Evolutionary conservation across 805 yeast species (phyloP), one percentile per base, ranked within the genome.

Genomic region (Wickerhamiella lipophila): DNA sequence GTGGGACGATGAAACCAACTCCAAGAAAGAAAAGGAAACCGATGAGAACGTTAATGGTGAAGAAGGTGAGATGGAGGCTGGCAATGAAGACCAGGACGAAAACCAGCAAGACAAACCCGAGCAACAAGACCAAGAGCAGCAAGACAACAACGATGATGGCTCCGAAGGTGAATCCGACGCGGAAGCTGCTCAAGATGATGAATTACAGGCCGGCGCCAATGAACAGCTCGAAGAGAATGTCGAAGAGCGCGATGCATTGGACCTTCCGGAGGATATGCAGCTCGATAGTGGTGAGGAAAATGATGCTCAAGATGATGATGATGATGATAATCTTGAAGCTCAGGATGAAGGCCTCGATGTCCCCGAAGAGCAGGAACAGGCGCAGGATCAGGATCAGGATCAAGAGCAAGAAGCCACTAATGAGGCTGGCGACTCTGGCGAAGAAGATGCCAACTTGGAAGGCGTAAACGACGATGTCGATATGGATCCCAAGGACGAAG

Each of bases 1-100:
- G 95, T 89, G 97, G 95, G 92, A 89, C 59, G 96, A 88, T 59
- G 87, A 89, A 11, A 74, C 78, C 50, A 86, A 80, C 13, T 76
- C 76, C 54, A 73, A 76, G 13, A 59, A 85, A 59, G 95, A 87
- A 58, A 87, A 87, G 61, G 84, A 86, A 39, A 73, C 88, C 7
- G 94, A 87, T 23, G 77, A 73, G 44, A 76, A 77, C 23, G 77
- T 77, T 19, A 75, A 76, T 7, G 73, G 65, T 23, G 56, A 64
- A 34, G 69, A 67, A 9, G 69, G 65, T 32, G 65, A 62, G 5
- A 49, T 69, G 43, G 71, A 61, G 16, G 64, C 64, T 6, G 58
- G 55, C n/a, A 49, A 52, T 22, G 49, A 53, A 11, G 55, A 53
- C 6, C 52, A 52, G 39, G 59, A 58, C 19, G 64, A 67, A 19